Evolutionary conservation across 2,329 filamentous ascomycete genomes (phyloP).

Genomic region (Endoconidiophora polonica): DNA sequence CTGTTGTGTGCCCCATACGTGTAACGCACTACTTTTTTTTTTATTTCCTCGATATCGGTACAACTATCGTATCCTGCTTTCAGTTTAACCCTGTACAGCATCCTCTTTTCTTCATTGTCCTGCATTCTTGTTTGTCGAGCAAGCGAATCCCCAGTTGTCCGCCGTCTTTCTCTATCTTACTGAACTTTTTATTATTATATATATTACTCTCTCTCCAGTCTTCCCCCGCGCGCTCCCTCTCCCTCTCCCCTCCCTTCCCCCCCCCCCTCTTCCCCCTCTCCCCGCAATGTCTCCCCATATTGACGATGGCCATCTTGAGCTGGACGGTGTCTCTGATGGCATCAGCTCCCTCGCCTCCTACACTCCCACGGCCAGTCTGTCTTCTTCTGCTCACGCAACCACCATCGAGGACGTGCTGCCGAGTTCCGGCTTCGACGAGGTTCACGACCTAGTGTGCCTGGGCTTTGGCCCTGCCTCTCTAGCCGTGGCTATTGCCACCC

Average conservation of each 20-base stretch:
- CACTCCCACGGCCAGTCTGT: constrained; percentile 8
- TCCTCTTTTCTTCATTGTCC: neutral
- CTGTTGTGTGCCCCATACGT: neutral
- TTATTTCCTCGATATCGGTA: neutral
- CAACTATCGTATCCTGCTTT: neutral
- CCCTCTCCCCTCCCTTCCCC: neutral
- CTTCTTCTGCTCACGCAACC: neutral
- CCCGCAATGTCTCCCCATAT: constrained; percentile 15
- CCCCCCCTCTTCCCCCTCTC: neutral
- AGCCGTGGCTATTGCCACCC: constrained; percentile 73
- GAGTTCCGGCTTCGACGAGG: constrained; percentile 39
- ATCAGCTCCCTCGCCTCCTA: constrained; percentile 5
- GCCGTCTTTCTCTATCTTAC: too few species aligned
- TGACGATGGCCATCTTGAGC: constrained; percentile 10
- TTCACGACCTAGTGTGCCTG: constrained; percentile 76
- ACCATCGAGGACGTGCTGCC: constrained; percentile 23
- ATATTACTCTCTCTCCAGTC: neutral
- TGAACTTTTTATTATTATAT: too few species aligned
- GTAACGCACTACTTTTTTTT: neutral
- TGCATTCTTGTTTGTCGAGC: neutral
- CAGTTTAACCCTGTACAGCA: neutral
- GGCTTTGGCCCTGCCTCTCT: constrained; percentile 88
- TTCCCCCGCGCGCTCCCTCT: neutral
- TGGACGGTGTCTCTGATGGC: constrained; percentile 5
- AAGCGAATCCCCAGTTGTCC: too few species aligned